Percentiles rank a stretch among this genome's conserved stretches.
phyloP scores from a whole-genome alignment of 306 rosid species.

The Coriaria nepalensis region DNA sequence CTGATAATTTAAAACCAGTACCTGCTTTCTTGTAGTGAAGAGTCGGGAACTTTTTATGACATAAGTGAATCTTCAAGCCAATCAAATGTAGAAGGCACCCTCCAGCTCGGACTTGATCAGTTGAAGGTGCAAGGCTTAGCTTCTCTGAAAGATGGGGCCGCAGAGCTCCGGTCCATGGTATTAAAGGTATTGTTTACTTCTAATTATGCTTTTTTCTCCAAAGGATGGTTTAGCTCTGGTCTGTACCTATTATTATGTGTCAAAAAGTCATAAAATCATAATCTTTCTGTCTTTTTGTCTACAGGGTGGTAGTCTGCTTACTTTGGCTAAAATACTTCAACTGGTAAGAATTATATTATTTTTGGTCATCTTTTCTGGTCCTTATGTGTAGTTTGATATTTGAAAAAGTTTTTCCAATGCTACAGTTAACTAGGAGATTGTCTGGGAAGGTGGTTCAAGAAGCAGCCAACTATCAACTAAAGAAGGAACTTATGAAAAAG shows the following conservation, averaged over 20 bases:
- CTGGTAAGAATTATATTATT: constrained; percentile 39
- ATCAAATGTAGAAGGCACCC: constrained; percentile 33
- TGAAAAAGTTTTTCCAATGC: constrained; percentile 20
- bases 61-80: constrained; percentile 19
- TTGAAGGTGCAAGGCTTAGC: constrained; percentile 55
- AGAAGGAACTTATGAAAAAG: constrained; percentile 70
- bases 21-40: constrained; percentile 39
- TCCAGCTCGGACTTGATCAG: constrained; percentile 61
- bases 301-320: constrained; percentile 74
- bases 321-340: constrained; percentile 58
- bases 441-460: constrained; percentile 68
- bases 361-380: constrained; percentile 8
- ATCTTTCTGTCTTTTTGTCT: constrained; percentile 2
- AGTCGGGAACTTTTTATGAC: constrained; percentile 26
- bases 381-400: too few relatives aligned
- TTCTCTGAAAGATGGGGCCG: constrained; percentile 41
- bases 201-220: constrained; percentile 4
- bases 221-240: constrained; percentile 9
- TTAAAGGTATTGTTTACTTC: constrained; percentile 51
- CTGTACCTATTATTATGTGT: constrained; percentile 13
- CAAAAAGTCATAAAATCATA: not conserved
- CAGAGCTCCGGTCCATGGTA: constrained; percentile 51
- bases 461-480: constrained; percentile 86
- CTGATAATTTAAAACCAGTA: constrained; percentile 17
- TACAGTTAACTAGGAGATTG: constrained; percentile 51